Conservation (phyloP, 768 basidiomycete species). For the Amanita brunnescens region DNA sequence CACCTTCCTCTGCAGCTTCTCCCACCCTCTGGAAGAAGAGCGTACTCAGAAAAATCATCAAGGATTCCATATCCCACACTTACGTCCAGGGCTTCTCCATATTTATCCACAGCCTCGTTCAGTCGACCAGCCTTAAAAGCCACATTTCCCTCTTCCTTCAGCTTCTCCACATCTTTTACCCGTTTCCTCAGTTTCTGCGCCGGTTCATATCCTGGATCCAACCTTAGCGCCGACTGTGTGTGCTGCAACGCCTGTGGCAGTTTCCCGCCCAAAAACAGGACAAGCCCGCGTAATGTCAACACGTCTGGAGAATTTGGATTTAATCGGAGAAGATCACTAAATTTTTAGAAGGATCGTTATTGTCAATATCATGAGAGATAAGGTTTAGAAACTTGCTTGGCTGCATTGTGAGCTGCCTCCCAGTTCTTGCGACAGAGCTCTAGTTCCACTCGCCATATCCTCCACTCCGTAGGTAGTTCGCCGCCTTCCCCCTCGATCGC, state of each 20-base stretch:
- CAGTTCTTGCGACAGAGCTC: slow-evolving; percentile 62
- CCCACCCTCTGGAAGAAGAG: slow-evolving; percentile 49
- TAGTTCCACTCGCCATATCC: slow-evolving; percentile 70
- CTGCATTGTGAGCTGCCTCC: slow-evolving; percentile 67
- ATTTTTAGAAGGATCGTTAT: neutral
- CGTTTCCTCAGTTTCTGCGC: slow-evolving; percentile 68
- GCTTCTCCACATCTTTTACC: slow-evolving; percentile 71
- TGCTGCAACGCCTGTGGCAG: slow-evolving; percentile 68
- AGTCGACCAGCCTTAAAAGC: slow-evolving; percentile 58
- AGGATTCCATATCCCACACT: slow-evolving; percentile 10
- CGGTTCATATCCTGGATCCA: slow-evolving; percentile 68
- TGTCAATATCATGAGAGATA: neutral
- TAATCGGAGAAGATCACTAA: slow-evolving; percentile 66
- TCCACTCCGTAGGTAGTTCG: slow-evolving; percentile 73
- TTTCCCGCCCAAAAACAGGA: slow-evolving; percentile 67
- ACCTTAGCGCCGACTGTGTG: slow-evolving; percentile 56
- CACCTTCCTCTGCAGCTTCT: slow-evolving; percentile 56
- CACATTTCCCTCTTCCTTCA: slow-evolving; percentile 80
- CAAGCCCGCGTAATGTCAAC: slow-evolving; percentile 66
- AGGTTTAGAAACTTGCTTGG: slow-evolving; percentile 44
- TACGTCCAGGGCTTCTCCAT: slow-evolving; percentile 66
- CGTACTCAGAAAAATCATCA: neutral
- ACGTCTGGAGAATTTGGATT: slow-evolving; percentile 73
- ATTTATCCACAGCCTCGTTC: slow-evolving; percentile 57
- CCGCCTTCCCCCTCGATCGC: slow-evolving; percentile 68